phyloP scores from a whole-genome alignment of 306 rosid species.

The Purshia tridentata region DNA sequence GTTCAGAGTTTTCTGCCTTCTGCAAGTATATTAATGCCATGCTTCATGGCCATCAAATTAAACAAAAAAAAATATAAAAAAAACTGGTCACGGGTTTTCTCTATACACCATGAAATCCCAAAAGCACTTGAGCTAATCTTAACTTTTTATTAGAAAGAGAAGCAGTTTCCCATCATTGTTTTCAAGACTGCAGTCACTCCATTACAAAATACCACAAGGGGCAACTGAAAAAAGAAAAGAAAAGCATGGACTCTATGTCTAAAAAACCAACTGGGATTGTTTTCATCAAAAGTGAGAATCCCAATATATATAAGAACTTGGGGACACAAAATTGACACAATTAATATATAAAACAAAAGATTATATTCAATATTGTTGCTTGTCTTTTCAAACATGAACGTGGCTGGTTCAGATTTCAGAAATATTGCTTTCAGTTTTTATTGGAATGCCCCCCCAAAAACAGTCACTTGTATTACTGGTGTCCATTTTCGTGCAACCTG shows the following conservation, averaged over 20 bases:
- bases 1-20: constrained; percentile 39
- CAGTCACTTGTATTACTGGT: constrained; percentile 45
- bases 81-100: constrained; percentile 55
- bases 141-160: constrained; percentile 44
- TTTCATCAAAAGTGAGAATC: not conserved
- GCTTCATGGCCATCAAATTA: constrained; percentile 22
- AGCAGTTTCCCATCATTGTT: constrained; percentile 69
- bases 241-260: too few relatives aligned
- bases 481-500: constrained; percentile 49
- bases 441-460: constrained; percentile 1
- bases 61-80: not conserved
- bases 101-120: constrained; percentile 30
- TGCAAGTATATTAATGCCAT: constrained; percentile 35
- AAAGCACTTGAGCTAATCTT: constrained; percentile 34
- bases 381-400: constrained; percentile 23
- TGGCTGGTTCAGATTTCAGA: constrained; percentile 41
- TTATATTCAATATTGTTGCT: not conserved
- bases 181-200: constrained; percentile 60
- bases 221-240: not conserved
- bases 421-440: too few relatives aligned
- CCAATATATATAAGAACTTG: not conserved
- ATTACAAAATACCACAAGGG: constrained; percentile 15
- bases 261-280: not conserved
- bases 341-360: constrained; percentile 24
- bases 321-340: not conserved